These are phyloP conservation scores for Aspergillus sclerotioniger DNA, from an alignment of 495 filamentous ascomycete species.

Conservation along the genomic window DNA sequence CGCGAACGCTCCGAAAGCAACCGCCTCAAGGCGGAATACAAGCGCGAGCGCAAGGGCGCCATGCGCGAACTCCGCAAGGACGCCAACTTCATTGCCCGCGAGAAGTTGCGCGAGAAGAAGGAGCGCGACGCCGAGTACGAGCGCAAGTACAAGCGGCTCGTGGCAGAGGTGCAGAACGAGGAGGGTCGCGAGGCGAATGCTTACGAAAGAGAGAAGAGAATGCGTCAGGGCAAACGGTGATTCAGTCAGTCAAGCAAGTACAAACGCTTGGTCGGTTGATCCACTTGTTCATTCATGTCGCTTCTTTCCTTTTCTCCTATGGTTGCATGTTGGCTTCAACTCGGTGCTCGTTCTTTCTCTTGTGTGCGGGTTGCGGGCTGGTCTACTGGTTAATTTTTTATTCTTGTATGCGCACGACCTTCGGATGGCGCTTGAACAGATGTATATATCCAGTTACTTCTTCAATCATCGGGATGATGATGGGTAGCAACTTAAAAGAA, in stretches of 20 bases:
- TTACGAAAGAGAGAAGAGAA: constrained; percentile 82
- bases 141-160: constrained; percentile 85
- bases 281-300: constrained; percentile 2
- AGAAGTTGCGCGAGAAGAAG: constrained; percentile 88
- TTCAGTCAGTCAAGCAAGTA: background rate
- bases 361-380: background rate
- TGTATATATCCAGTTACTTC: constrained; percentile 13
- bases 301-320: constrained; percentile 3
- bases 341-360: background rate
- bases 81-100: constrained; percentile 83
- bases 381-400: constrained; percentile 13
- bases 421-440: constrained; percentile 11
- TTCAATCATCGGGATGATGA: background rate
- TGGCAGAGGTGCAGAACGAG: constrained; percentile 92
- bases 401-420: constrained; percentile 12
- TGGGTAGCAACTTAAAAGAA: constrained; percentile 8
- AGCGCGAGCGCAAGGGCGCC: constrained; percentile 92
- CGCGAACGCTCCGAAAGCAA: constrained; percentile 76
- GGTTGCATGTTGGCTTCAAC: background rate
- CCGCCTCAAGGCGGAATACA: constrained; percentile 84
- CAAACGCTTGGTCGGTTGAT: background rate
- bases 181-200: constrained; percentile 82
- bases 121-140: constrained; percentile 87
- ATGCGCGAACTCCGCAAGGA: constrained; percentile 94
- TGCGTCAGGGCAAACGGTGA: constrained; percentile 60